phyloP scores from a whole-genome alignment of 495 filamentous ascomycete genomes.

The Podospora australis region DNA sequence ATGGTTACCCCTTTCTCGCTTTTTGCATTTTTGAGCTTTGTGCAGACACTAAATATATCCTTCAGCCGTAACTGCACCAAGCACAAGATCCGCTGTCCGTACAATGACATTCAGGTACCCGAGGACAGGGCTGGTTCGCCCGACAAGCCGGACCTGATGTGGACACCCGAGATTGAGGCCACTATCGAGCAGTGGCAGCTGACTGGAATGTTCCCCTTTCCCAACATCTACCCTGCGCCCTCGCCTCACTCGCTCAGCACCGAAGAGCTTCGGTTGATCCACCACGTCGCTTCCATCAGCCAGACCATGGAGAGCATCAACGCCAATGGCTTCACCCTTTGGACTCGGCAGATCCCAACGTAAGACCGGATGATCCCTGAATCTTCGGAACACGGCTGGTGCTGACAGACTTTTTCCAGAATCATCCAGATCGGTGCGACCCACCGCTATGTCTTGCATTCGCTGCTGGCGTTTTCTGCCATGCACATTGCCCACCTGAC shows the following conservation, averaged over 20 bases:
- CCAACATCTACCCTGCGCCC: slow-evolving; percentile 61
- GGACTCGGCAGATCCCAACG: slow-evolving; percentile 89
- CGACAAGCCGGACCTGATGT: slow-evolving; percentile 70
- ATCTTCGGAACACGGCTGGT: not conserved
- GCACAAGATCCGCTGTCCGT: slow-evolving; percentile 95
- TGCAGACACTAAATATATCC: slow-evolving; percentile 21
- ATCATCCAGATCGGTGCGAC: slow-evolving; percentile 77
- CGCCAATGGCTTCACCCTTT: slow-evolving; percentile 75
- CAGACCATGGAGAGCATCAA: slow-evolving; percentile 71
- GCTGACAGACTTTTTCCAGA: slow-evolving; percentile 45
- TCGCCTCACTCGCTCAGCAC: slow-evolving; percentile 59
- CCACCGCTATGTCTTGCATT: slow-evolving; percentile 85
- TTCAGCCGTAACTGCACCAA: slow-evolving; percentile 93
- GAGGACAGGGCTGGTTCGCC: slow-evolving; percentile 60
- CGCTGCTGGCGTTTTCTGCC: slow-evolving; percentile 83
- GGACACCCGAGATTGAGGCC: slow-evolving; percentile 74
- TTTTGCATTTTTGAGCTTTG: not conserved
- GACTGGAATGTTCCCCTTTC: slow-evolving; percentile 83
- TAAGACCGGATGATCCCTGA: slow-evolving; percentile 44
- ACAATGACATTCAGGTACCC: slow-evolving; percentile 71
- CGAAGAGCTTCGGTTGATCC: slow-evolving; percentile 78
- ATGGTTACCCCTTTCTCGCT: slow-evolving; percentile 18
- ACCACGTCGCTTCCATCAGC: slow-evolving; percentile 83
- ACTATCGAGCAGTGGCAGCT: slow-evolving; percentile 77
- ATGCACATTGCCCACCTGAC: slow-evolving; percentile 85